Base-by-base conservation (phyloP, 2,329 filamentous ascomycete species). In the Trichoderma sp. region DNA sequence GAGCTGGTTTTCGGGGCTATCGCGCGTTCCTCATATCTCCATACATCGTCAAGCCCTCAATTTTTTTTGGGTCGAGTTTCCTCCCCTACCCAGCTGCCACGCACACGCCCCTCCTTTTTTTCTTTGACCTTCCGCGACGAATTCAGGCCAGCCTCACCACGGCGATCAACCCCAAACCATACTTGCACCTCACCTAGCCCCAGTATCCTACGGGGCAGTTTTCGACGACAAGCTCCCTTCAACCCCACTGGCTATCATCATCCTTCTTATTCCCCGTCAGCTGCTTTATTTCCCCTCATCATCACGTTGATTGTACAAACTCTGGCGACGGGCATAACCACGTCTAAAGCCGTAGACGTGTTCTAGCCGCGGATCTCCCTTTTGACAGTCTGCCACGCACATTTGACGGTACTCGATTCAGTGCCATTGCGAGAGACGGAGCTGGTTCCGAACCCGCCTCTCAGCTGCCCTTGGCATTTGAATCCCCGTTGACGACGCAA, bases 111-210 rank as follows among this genome's bases (percentile, higher is more conserved):
- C 27, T 35, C 34, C 53, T 57, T 25, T 35, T n/a, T 57, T 57
- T 57, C 63, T 10, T 58, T 27, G 4, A 13, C 19, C 35, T 58
- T 48, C 53, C 8, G 37, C 50, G 17, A 34, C 52, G 27, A 34
- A 48, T 48, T 22, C 19, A 48, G 19, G 4, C 42, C 35, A 54
- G 50, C 50, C 37, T 65, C 61, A 57, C 52, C 42, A 48, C 42
- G 63, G 54, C 64, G 64, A 66, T 66, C 64, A 48, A 57, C 35
- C 25, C 39, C 61, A 25, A 58, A 59, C 42, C 64, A 42, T 42
- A 52, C 25, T 42, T 54, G 45, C 54, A 53, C 42, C 29, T 59
- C 19, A 25, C 48, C 64, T 29, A 13, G 54, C 39, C 42, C 48
- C 35, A 22, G 45, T 12, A 54, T 17, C 25, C 48, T 17, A 53